Evolutionary conservation across 2,329 filamentous ascomycete genomes (phyloP).

Genomic region (Xylaria sp.): DNA sequence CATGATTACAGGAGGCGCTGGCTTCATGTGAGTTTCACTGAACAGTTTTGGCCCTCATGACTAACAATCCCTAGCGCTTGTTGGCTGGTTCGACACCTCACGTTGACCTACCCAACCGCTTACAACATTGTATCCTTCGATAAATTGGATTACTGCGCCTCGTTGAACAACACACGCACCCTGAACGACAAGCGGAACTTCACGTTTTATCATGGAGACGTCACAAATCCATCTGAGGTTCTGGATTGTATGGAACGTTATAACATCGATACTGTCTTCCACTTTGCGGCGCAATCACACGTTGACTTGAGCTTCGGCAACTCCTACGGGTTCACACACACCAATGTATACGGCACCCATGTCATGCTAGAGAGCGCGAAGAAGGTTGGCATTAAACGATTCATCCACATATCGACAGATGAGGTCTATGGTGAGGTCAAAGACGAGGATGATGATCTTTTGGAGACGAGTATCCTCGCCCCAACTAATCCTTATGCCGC

Average conservation of each 20-base stretch:
- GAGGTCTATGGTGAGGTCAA: constrained; percentile 85
- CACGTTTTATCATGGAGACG: constrained; percentile 78
- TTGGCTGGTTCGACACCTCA: constrained; percentile 81
- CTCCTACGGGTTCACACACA: constrained; percentile 80
- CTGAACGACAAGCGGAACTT: constrained; percentile 74
- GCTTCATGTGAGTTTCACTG: constrained; percentile 72
- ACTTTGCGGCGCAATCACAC: constrained; percentile 86
- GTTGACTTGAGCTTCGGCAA: constrained; percentile 84
- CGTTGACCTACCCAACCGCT: constrained; percentile 71
- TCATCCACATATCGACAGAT: constrained; percentile 84
- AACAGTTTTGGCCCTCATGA: background rate
- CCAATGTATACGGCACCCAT: constrained; percentile 85
- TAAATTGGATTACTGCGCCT: constrained; percentile 83
- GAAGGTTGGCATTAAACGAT: constrained; percentile 71
- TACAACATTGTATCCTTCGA: constrained; percentile 86
- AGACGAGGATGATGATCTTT: constrained; percentile 71
- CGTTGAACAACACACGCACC: constrained; percentile 76
- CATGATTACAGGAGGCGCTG: constrained; percentile 82
- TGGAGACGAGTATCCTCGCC: constrained; percentile 75
- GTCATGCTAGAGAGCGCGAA: constrained; percentile 79
- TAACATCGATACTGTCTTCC: constrained; percentile 79
- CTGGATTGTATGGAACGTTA: constrained; percentile 72
- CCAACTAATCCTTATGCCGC: constrained; percentile 85
- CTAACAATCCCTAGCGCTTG: constrained; percentile 64
- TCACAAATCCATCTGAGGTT: constrained; percentile 73